phyloP scores from a whole-genome alignment of 257 asterid genomes.

The Oldenlandia corymbosa region DNA sequence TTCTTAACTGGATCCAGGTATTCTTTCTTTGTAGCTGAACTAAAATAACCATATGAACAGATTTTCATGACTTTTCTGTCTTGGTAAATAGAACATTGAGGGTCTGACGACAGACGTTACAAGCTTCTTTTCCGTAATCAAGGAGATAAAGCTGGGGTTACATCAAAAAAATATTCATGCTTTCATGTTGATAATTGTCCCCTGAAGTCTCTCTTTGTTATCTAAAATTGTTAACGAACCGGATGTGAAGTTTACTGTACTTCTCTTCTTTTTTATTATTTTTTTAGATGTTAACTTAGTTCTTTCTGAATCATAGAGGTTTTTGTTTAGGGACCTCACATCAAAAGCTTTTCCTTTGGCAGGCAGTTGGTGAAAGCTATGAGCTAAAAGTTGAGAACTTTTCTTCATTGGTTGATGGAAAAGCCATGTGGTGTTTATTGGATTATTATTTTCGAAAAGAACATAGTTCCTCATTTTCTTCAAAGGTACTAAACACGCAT shows the following conservation, averaged over 20 bases:
- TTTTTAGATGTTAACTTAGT: neutral
- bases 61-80: neutral
- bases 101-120: too few relatives aligned
- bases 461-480: constrained; percentile 54
- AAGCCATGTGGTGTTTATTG: constrained; percentile 99
- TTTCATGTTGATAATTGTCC: too few relatives aligned
- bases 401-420: constrained; percentile 82
- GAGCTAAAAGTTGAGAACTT: constrained; percentile 63
- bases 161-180: too few relatives aligned
- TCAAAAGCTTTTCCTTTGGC: constrained; percentile 22
- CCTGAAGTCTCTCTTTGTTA: too few relatives aligned
- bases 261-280: neutral
- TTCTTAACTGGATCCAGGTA: constrained; percentile 93
- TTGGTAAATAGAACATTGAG: too few relatives aligned
- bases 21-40: constrained; percentile 7
- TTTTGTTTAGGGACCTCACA: neutral
- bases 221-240: too few relatives aligned
- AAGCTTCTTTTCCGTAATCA: too few relatives aligned
- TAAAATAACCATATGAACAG: constrained; percentile 2
- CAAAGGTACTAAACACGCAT: constrained; percentile 40
- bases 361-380: constrained; percentile 80
- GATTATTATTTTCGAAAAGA: constrained; percentile 90
- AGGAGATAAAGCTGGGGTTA: too few relatives aligned
- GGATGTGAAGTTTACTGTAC: neutral
- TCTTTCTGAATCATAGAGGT: neutral